phyloP scores from a whole-genome alignment of 352 stramenopile genomes.

The Phytophthora tubulina region DNA sequence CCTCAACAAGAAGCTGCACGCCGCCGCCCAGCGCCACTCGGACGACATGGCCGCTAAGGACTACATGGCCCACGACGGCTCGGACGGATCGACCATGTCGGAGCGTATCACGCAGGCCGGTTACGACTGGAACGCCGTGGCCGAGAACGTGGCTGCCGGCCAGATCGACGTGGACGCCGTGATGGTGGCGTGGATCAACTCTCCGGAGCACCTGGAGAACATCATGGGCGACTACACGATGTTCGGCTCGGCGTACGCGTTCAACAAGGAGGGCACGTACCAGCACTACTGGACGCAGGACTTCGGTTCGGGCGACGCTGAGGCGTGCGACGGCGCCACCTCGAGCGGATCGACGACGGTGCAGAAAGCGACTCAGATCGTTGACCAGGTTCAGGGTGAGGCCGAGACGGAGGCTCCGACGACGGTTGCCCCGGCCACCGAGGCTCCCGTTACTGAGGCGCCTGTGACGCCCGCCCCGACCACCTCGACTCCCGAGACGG shows the following conservation, averaged over 20 bases:
- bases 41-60: conserved; percentile 60
- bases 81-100: conserved; percentile 47
- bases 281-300: conserved; percentile 73
- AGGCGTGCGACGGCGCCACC: conserved; percentile 32
- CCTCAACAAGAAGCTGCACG: conserved; percentile 46
- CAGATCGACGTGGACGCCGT: conserved; percentile 42
- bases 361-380: conserved; percentile 20
- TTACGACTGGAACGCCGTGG: conserved; percentile 52
- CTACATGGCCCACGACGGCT: conserved; percentile 58
- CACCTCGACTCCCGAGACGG: not conserved
- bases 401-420: conserved; percentile 15
- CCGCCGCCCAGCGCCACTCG: conserved; percentile 36
- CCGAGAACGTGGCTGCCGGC: conserved; percentile 50
- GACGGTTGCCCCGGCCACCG: conserved; percentile 13
- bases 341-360: conserved; percentile 17
- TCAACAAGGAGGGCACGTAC: conserved; percentile 40
- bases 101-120: conserved; percentile 48
- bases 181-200: conserved; percentile 58
- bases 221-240: conserved; percentile 54
- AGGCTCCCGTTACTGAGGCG: not conserved
- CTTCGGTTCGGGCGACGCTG: conserved; percentile 48
- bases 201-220: conserved; percentile 41
- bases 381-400: conserved; percentile 27
- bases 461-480: conserved; percentile 5
- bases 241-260: conserved; percentile 47